Evolutionary conservation across 2,329 filamentous ascomycete species (phyloP).

Genomic region (Talaromyces sp.): DNA sequence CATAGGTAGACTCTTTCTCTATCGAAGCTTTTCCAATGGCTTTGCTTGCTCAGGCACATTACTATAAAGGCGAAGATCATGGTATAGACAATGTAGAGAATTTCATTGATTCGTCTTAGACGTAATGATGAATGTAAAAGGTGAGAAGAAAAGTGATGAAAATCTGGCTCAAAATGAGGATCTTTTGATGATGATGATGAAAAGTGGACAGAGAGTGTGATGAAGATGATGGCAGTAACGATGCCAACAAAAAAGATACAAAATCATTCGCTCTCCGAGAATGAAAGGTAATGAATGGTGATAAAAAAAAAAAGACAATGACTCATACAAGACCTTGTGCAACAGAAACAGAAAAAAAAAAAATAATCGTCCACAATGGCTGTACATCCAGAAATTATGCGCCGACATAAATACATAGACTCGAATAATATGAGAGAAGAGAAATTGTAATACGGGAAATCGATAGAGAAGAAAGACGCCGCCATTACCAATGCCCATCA

Average conservation of each 20-base stretch:
- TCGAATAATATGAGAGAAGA: conserved; percentile 13
- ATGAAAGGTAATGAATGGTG: conserved; percentile 7
- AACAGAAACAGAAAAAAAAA: conserved; percentile 4
- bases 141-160: background rate
- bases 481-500: conserved; percentile 15
- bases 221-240: background rate
- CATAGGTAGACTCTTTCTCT: background rate
- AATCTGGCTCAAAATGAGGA: conserved; percentile 14
- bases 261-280: conserved; percentile 14
- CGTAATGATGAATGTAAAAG: conserved; percentile 1
- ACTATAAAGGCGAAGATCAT: background rate
- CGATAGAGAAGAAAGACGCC: conserved; percentile 15
- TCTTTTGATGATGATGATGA: background rate
- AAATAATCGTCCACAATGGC: conserved; percentile 12
- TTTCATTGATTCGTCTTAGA: conserved; percentile 16
- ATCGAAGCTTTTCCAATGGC: too few relatives aligned
- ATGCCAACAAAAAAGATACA: conserved; percentile 9
- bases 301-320: conserved; percentile 5
- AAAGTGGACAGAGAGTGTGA: background rate
- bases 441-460: background rate
- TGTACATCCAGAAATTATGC: conserved; percentile 15
- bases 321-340: conserved; percentile 9
- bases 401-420: conserved; percentile 17
- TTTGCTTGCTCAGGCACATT: background rate
- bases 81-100: conserved; percentile 4